Conservation (phyloP, 805 yeast species). For the Saccharomycopsis sp. region DNA sequence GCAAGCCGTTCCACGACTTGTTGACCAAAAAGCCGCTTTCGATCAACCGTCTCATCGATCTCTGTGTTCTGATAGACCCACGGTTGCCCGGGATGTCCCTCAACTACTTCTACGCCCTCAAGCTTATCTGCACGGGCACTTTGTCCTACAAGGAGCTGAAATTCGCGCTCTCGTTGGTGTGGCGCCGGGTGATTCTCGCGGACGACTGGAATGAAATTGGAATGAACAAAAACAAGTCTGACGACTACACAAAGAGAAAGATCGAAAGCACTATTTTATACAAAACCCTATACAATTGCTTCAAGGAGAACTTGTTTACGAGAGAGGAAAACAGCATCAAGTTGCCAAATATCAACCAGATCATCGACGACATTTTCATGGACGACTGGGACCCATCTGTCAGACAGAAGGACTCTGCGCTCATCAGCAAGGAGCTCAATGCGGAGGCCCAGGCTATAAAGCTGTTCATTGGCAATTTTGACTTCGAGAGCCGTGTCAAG, state of each 20-base stretch:
- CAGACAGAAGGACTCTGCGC: background rate
- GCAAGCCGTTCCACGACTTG: constrained; percentile 27
- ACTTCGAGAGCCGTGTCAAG: constrained; percentile 28
- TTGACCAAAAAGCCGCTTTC: constrained; percentile 34
- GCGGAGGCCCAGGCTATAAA: constrained; percentile 24
- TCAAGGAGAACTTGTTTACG: constrained; percentile 30
- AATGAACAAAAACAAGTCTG: constrained; percentile 32
- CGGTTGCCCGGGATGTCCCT: constrained; percentile 24
- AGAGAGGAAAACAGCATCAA: constrained; percentile 22
- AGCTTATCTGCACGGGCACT: constrained; percentile 36
- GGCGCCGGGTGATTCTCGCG: constrained; percentile 51
- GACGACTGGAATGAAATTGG: constrained; percentile 46
- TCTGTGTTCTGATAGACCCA: constrained; percentile 41
- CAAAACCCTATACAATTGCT: constrained; percentile 35
- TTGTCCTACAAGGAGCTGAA: constrained; percentile 28
- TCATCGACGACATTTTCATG: background rate
- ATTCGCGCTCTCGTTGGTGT: constrained; percentile 36
- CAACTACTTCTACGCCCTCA: constrained; percentile 42
- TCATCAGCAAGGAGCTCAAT: constrained; percentile 24
- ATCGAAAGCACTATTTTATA: constrained; percentile 39
- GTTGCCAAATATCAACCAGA: constrained; percentile 27
- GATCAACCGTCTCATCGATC: constrained; percentile 42
- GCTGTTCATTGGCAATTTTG: constrained; percentile 22
- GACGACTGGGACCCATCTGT: constrained; percentile 19
- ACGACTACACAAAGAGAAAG: constrained; percentile 34